phyloP scores from a whole-genome alignment of 2,329 filamentous ascomycete species.

The Trichoderma atroviride region DNA sequence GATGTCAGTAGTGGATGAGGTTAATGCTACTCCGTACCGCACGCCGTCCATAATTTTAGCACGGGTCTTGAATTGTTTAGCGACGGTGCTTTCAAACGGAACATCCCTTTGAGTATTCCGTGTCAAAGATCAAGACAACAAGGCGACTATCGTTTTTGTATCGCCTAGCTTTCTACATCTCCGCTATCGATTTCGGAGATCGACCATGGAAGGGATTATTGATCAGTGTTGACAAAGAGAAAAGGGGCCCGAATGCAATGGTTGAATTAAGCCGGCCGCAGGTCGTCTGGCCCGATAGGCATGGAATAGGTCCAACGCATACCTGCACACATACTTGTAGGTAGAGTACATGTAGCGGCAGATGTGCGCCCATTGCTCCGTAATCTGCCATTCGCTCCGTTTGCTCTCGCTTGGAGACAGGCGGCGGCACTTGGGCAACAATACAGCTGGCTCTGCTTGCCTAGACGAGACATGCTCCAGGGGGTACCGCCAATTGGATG shows the following conservation, averaged over 20 bases:
- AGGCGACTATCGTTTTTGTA: neutral
- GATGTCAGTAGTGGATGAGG: conserved; percentile 20
- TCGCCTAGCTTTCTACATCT: neutral
- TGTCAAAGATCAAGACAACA: neutral
- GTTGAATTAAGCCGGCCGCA: neutral
- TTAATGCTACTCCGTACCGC: conserved; percentile 10
- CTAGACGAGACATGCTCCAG: conserved; percentile 26
- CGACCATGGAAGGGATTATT: neutral
- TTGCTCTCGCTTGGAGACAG: conserved; percentile 10
- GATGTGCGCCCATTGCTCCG: conserved; percentile 2
- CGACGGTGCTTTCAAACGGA: neutral
- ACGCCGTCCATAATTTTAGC: neutral
- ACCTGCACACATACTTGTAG: neutral
- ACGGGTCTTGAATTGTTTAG: neutral
- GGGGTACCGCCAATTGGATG: conserved; percentile 26
- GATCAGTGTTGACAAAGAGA: neutral
- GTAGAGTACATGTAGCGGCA: neutral
- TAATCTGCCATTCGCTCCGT: conserved; percentile 15
- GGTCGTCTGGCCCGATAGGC: neutral
- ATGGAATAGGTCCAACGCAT: conserved; percentile 6
- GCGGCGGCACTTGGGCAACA: conserved; percentile 25
- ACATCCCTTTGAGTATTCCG: neutral
- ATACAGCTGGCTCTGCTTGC: conserved; percentile 24
- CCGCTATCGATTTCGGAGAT: neutral
- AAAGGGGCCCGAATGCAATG: neutral